These are phyloP conservation scores for Yarrowia sp. DNA, from an alignment of 805 yeast genomes.

Conservation along the genomic window DNA sequence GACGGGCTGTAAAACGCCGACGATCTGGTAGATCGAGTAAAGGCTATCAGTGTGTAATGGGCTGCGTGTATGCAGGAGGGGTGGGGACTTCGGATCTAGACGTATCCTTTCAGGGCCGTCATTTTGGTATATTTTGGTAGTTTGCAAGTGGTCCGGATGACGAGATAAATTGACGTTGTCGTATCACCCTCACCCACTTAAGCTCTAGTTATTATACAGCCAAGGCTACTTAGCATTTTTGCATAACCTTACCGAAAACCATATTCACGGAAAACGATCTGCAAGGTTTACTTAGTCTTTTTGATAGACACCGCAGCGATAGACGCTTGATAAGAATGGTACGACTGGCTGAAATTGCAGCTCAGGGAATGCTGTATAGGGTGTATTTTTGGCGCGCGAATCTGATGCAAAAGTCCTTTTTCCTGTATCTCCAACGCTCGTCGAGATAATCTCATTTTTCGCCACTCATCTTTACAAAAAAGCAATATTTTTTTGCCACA, in stretches of 20 bases:
- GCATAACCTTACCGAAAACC: neutral
- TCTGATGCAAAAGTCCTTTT: neutral
- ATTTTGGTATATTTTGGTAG: neutral
- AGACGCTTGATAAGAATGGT: slow-evolving; percentile 8
- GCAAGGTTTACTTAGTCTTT: neutral
- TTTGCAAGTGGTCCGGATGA: too few species aligned
- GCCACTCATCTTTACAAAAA: too few species aligned
- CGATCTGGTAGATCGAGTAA: slow-evolving; percentile 6
- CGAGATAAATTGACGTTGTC: neutral
- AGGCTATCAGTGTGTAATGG: neutral
- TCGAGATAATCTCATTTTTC: too few species aligned
- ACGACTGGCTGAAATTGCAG: neutral
- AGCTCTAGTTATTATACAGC: neutral
- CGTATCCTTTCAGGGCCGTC: neutral
- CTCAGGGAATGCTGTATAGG: neutral
- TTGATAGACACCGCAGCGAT: slow-evolving; percentile 1
- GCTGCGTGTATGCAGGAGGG: neutral
- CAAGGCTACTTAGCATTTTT: neutral
- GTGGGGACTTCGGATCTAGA: neutral
- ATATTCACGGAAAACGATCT: neutral
- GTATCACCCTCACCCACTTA: neutral
- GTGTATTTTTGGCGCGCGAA: neutral
- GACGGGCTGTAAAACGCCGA: neutral
- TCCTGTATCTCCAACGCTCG: neutral
- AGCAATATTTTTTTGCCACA: too few species aligned